phyloP scores from a whole-genome alignment of 1,284 basidiomycete genomes.

The Wallemia mellicola region DNA sequence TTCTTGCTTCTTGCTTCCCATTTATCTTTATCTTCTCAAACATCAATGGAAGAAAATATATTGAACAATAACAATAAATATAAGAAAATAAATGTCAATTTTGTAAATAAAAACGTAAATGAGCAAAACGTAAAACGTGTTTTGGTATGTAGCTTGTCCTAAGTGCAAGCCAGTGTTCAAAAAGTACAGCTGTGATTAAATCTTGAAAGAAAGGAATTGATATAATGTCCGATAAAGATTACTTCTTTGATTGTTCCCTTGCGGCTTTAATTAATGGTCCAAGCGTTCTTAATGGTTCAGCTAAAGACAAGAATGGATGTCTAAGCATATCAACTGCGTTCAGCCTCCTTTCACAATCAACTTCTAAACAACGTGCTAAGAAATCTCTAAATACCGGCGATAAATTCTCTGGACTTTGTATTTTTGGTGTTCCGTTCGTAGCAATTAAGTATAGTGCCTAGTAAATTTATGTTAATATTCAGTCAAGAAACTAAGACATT shows the following conservation, averaged over 20 bases:
- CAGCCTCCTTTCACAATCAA: constrained; percentile 76
- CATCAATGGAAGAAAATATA: too few relatives aligned
- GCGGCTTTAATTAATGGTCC: constrained; percentile 80
- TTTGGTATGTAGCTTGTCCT: not conserved
- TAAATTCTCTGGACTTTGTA: constrained; percentile 78
- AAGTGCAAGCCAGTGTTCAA: not conserved
- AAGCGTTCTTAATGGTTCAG: constrained; percentile 58
- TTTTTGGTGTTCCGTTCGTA: constrained; percentile 89
- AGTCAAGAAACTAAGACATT: constrained; percentile 4
- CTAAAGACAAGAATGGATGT: constrained; percentile 66
- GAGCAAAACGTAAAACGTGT: not conserved
- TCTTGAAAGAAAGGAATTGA: not conserved
- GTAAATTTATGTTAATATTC: not conserved
- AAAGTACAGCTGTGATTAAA: not conserved
- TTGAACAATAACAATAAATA: not conserved
- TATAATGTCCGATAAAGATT: constrained; percentile 1
- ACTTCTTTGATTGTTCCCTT: constrained; percentile 23
- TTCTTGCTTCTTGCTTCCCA: too few relatives aligned
- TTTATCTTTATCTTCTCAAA: too few relatives aligned
- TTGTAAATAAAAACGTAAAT: not conserved
- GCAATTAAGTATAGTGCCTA: constrained; percentile 60
- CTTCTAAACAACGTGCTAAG: constrained; percentile 61
- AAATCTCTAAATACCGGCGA: constrained; percentile 71
- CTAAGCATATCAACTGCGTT: constrained; percentile 52
- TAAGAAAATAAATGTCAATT: too few relatives aligned